Base-by-base conservation (phyloP, 495 filamentous ascomycete species). In the Amphirosellinia nigrospora region DNA sequence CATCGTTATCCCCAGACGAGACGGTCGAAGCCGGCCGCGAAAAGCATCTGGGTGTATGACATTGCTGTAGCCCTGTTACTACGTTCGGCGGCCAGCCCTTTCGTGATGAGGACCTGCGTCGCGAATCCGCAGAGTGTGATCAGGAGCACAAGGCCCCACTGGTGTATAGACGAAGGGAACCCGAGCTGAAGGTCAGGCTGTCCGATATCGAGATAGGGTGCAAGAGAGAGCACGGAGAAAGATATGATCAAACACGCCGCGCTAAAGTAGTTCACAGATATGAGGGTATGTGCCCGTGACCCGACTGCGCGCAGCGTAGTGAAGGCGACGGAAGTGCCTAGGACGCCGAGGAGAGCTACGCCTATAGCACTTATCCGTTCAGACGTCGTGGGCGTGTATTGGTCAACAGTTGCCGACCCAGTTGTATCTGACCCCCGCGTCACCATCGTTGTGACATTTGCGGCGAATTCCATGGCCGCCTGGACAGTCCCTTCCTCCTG, bases 41-140 rank as follows among this genome's bases (percentile, higher is more conserved):
- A 97, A 43, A 98, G 77, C 92, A 98, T 95, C 78, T 96, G 92
- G 53, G 89, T 93, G 76, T 97, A 98, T 4, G 93, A 83, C 93
- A 97, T 97, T 26, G 91, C 93, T 6, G 92, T 96, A 3, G 94
- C 94, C 28, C 92, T 85, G 26, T 89, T 89, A 8, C 89, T 88
- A 65, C 80, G 82, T 67, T 85, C 92, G 23, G 89, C 87, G 55
- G 90, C 85, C 71, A 98, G 78, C 0, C 94, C 94, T 1, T 88
- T 85, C 4, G 95, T 97, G n/a, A 97, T 80, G 28, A 97, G 82
- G 71, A 94, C 93, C 84, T 98, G 95, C 87, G 96, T 89, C 9
- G 92, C 77, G 71, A 98, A 94, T 8, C 95, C 95, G 64, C 89
- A 93, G 0, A 89, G 77, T 0, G 92, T 93, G 28, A 97, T 78